phyloP scores from a whole-genome alignment of 1,139 yeast genomes.

The Pichia terricola region DNA sequence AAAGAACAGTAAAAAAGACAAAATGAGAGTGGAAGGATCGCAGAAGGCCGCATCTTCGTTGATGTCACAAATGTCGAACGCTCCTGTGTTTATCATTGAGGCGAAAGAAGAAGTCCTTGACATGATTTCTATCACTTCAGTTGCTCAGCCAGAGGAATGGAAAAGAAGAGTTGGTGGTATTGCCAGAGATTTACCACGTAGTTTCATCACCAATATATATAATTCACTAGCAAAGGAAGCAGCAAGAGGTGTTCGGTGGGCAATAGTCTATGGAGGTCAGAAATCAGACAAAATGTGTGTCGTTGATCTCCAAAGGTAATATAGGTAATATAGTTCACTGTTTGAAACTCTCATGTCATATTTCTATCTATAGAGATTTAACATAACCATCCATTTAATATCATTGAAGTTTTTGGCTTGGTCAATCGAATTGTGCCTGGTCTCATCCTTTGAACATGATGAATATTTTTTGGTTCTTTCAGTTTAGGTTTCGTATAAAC shows the following conservation, averaged over 20 bases:
- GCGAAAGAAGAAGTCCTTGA: constrained; percentile 75
- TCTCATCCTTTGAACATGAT: no score
- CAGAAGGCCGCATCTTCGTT: constrained; percentile 49
- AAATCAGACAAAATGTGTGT: constrained; percentile 65
- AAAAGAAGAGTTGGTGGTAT: constrained; percentile 71
- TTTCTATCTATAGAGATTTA: no score
- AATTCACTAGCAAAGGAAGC: constrained; percentile 65
- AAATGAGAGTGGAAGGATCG: constrained; percentile 70
- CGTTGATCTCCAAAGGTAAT: constrained; percentile 53
- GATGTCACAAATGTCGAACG: constrained; percentile 43
- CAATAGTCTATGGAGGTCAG: constrained; percentile 63
- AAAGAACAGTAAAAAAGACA: constrained; percentile 67
- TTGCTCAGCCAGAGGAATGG: constrained; percentile 84
- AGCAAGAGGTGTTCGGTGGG: constrained; percentile 62
- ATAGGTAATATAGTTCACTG: neutral
- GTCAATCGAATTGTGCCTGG: no score
- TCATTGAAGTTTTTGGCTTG: no score
- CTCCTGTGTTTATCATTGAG: constrained; percentile 72
- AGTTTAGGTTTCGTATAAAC: no score
- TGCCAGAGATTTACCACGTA: constrained; percentile 57
- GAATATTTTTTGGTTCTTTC: no score
- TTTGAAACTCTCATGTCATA: neutral
- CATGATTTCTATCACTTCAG: constrained; percentile 68
- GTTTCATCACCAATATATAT: constrained; percentile 66
- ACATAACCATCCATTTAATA: no score